phyloP scores from a whole-genome alignment of 768 basidiomycete genomes.

The Mycena haematopus region DNA sequence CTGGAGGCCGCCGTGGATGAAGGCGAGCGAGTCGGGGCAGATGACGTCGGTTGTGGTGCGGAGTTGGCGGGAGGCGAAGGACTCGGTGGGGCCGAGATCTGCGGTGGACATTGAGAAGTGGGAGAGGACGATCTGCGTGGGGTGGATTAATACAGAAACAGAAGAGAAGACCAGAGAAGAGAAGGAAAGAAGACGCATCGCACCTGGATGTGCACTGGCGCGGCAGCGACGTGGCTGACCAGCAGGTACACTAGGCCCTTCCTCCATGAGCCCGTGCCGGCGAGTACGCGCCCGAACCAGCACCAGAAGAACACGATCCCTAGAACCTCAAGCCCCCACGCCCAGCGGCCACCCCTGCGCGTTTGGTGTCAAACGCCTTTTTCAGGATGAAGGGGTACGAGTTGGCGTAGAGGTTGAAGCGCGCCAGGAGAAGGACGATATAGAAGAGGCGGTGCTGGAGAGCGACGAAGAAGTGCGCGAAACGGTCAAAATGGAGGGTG shows the following conservation, averaged over 20 bases:
- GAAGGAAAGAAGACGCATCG: constrained; percentile 22
- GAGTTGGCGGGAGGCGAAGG: constrained; percentile 91
- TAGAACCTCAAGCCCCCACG: constrained; percentile 76
- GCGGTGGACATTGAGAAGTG: constrained; percentile 96
- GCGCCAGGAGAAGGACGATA: constrained; percentile 84
- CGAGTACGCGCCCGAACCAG: constrained; percentile 82
- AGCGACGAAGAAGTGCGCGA: constrained; percentile 68
- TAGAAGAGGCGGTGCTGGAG: constrained; percentile 95
- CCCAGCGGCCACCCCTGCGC: constrained; percentile 77
- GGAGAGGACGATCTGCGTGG: constrained; percentile 85
- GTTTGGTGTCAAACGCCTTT: constrained; percentile 67
- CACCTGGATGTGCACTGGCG: constrained; percentile 95
- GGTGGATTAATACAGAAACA: not conserved
- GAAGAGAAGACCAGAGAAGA: constrained; percentile 18
- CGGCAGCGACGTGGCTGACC: constrained; percentile 84
- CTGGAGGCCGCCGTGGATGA: constrained; percentile 96
- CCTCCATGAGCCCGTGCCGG: constrained; percentile 73
- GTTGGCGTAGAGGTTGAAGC: constrained; percentile 93
- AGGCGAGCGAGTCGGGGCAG: constrained; percentile 82
- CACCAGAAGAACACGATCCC: constrained; percentile 86
- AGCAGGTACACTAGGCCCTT: constrained; percentile 76
- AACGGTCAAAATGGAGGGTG: constrained; percentile 77
- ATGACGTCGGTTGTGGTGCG: constrained; percentile 98
- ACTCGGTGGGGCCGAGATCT: constrained; percentile 89
- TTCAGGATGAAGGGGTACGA: constrained; percentile 80